A percentile compares a stretch with the other conserved stretches of the same genome.
phyloP scores from a whole-genome alignment of 257 asterid species.

The Gardenia jasminoides region DNA sequence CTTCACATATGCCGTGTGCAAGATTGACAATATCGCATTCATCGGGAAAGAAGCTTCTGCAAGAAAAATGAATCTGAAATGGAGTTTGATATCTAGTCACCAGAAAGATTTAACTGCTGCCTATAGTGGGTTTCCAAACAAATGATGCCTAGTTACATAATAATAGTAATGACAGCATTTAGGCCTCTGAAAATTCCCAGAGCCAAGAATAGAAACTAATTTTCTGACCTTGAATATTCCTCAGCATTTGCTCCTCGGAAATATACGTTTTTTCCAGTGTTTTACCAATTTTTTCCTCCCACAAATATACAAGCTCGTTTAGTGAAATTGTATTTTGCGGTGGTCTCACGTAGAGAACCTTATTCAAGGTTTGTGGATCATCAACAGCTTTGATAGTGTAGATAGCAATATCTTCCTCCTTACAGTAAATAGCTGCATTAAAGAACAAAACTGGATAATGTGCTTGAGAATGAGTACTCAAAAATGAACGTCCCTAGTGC shows the following conservation, averaged over 20 bases:
- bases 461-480: not conserved
- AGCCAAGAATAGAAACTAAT: not conserved
- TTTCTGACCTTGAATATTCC: conserved; percentile 43
- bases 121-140: not conserved
- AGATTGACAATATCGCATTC: conserved; percentile 33
- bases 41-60: conserved; percentile 46
- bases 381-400: conserved; percentile 53
- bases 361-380: conserved; percentile 52
- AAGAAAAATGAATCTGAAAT: not conserved
- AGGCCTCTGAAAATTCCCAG: not conserved
- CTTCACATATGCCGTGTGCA: conserved; percentile 41
- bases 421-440: conserved; percentile 40
- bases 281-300: conserved; percentile 56
- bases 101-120: not conserved
- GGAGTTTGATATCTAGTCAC: not conserved
- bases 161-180: too few species aligned
- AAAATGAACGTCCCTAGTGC: not conserved
- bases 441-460: not conserved
- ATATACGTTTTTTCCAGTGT: conserved; percentile 41
- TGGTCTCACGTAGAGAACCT: conserved; percentile 52
- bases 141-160: not conserved
- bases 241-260: conserved; percentile 45
- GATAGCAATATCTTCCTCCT: conserved; percentile 51
- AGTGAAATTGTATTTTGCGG: conserved; percentile 43
- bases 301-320: conserved; percentile 48